Conservation (phyloP, 2,329 filamentous ascomycete genomes). For the Grosmannia huntii region DNA sequence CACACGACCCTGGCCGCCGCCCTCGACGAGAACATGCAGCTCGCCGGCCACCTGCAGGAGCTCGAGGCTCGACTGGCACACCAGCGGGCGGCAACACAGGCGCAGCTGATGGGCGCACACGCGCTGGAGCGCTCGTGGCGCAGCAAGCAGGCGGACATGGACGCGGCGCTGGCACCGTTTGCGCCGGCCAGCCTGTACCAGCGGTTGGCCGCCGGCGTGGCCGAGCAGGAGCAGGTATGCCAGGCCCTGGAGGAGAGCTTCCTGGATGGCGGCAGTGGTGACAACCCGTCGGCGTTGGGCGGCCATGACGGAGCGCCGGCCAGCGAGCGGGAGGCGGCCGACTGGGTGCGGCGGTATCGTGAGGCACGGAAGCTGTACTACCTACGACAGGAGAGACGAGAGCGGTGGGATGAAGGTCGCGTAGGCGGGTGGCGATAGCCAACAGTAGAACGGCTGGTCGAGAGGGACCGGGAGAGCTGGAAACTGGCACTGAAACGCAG, state of each 20-base stretch:
- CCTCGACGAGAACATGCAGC: slow-evolving; percentile 57
- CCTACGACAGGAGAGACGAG: slow-evolving; percentile 72
- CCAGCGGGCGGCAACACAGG: slow-evolving; percentile 60
- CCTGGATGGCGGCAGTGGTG: slow-evolving; percentile 30
- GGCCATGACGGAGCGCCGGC: slow-evolving; percentile 43
- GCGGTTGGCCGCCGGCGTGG: slow-evolving; percentile 59
- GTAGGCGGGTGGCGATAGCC: slow-evolving; percentile 79
- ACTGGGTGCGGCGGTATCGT: slow-evolving; percentile 73
- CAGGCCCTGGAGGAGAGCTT: slow-evolving; percentile 86
- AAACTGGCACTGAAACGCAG: neutral
- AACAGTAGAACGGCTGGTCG: neutral
- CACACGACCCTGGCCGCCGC: slow-evolving; percentile 51
- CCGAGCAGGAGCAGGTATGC: slow-evolving; percentile 73
- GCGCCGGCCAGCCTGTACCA: slow-evolving; percentile 80
- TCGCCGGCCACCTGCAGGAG: slow-evolving; percentile 49
- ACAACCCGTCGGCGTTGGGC: neutral
- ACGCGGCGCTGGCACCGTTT: slow-evolving; percentile 71
- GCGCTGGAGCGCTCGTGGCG: slow-evolving; percentile 88
- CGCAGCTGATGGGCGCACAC: slow-evolving; percentile 69
- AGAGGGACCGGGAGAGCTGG: neutral
- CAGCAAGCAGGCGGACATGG: slow-evolving; percentile 79
- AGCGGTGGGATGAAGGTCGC: slow-evolving; percentile 89
- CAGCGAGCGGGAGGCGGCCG: slow-evolving; percentile 67
- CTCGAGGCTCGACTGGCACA: slow-evolving; percentile 44
- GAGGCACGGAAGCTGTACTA: slow-evolving; percentile 71